Conservation (phyloP, 2,329 filamentous ascomycete species). For the Teratosphaeria pseudoeucalypti region DNA sequence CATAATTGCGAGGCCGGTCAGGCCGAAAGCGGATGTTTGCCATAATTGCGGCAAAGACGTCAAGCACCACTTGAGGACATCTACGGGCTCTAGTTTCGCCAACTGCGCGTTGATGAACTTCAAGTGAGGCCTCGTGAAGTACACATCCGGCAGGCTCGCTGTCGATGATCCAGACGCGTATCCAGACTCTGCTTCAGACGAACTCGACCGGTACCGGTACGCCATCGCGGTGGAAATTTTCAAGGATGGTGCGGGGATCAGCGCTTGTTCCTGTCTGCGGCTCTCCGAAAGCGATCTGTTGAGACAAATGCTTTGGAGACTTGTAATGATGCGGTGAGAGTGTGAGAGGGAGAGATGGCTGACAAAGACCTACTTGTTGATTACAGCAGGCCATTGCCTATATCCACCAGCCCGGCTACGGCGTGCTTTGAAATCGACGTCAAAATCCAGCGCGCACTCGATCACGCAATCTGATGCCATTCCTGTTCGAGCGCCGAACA, state of each 20-base stretch:
- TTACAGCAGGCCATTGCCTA: constrained; percentile 6
- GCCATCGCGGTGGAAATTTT: constrained; percentile 12
- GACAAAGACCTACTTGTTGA: neutral
- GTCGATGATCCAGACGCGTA: constrained; percentile 65
- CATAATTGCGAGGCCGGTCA: constrained; percentile 43
- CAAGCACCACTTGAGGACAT: constrained; percentile 86
- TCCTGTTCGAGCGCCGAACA: neutral
- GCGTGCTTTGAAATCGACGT: constrained; percentile 13
- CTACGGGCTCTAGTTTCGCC: constrained; percentile 76
- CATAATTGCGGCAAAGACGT: constrained; percentile 73
- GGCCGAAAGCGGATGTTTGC: constrained; percentile 42
- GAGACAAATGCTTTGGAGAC: too few relatives aligned
- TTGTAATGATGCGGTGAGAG: neutral
- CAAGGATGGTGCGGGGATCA: neutral
- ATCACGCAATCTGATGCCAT: constrained; percentile 1
- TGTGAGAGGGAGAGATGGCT: neutral
- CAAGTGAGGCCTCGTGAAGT: constrained; percentile 79
- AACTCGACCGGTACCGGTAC: constrained; percentile 15
- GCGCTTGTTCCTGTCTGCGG: neutral
- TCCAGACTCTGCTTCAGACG: constrained; percentile 59
- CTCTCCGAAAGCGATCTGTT: neutral
- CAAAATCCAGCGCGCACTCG: constrained; percentile 5
- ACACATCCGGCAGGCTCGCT: constrained; percentile 59
- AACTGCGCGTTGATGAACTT: constrained; percentile 85
- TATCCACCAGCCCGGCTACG: constrained; percentile 11